Conservation (phyloP, 495 filamentous ascomycete genomes). For the Geoglossum glabrum region DNA sequence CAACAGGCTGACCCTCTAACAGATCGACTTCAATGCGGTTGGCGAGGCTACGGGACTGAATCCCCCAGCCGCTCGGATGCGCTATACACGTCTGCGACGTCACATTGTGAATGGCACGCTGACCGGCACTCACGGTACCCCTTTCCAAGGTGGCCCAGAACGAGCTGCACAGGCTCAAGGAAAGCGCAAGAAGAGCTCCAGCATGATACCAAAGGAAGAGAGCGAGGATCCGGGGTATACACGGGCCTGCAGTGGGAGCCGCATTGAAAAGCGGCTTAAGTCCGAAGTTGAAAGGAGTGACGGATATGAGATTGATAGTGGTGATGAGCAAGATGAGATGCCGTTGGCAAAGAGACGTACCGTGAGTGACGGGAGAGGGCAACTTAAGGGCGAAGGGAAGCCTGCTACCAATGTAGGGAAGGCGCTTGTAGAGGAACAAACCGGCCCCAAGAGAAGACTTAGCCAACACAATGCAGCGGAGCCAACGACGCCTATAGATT, state of each 20-base stretch:
- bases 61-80: conserved; percentile 3
- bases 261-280: neutral
- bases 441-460: neutral
- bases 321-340: conserved; percentile 6
- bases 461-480: neutral
- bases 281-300: neutral
- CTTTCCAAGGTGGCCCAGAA: neutral
- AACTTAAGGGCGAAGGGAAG: conserved; percentile 8
- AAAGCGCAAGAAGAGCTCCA: neutral
- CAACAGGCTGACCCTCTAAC: neutral
- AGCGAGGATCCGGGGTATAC: neutral
- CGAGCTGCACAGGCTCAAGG: neutral
- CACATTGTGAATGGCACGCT: neutral
- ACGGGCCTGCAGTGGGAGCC: neutral
- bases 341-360: conserved; percentile 26
- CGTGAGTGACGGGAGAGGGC: conserved; percentile 18
- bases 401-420: conserved; percentile 11
- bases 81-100: neutral
- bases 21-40: conserved; percentile 4
- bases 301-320: neutral
- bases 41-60: conserved; percentile 2
- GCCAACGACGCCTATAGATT: neutral
- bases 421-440: neutral
- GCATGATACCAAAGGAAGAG: neutral
- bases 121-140: neutral